Conservation (phyloP, 2,329 filamentous ascomycete genomes). For the Annulohypoxylon truncatum region DNA sequence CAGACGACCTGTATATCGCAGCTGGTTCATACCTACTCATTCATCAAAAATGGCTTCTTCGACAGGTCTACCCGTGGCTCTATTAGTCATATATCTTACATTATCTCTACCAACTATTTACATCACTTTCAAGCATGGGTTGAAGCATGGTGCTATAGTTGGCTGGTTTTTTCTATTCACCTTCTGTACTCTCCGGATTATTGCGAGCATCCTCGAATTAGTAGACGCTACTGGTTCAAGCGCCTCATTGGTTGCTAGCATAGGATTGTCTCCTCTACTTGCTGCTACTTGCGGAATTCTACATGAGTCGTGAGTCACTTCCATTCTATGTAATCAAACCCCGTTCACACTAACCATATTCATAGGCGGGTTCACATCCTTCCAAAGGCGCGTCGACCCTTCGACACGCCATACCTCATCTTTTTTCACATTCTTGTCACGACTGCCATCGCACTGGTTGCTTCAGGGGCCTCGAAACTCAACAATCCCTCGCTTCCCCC, state of each 20-base stretch:
- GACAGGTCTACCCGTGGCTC: slow-evolving; percentile 40
- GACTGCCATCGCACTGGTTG: slow-evolving; percentile 44
- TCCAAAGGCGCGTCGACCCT: slow-evolving; percentile 20
- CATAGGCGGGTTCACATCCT: slow-evolving; percentile 37
- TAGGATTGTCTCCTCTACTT: slow-evolving; percentile 55
- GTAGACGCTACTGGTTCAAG: slow-evolving; percentile 39
- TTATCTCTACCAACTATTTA: slow-evolving; percentile 49
- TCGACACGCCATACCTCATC: slow-evolving; percentile 34
- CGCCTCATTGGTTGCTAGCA: slow-evolving; percentile 52
- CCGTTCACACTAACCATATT: slow-evolving; percentile 4
- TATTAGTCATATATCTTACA: slow-evolving; percentile 52
- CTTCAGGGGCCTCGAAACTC: slow-evolving; percentile 41
- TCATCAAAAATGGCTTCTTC: slow-evolving; percentile 30
- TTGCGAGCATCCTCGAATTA: slow-evolving; percentile 50
- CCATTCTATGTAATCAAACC: not conserved
- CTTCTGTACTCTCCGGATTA: slow-evolving; percentile 54
- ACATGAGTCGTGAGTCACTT: slow-evolving; percentile 50
- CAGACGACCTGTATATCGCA: not conserved
- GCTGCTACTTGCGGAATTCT: slow-evolving; percentile 49
- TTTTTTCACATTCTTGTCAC: slow-evolving; percentile 43
- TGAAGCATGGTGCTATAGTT: slow-evolving; percentile 53
- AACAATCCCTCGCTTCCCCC: slow-evolving; percentile 16
- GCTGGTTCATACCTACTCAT: not conserved
- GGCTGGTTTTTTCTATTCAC: slow-evolving; percentile 54
- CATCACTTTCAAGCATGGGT: slow-evolving; percentile 45